Evolutionary conservation across 1,284 basidiomycete genomes (phyloP), one percentile per base, ranked within the genome.

Genomic region (Sporisorium exsertum): DNA sequence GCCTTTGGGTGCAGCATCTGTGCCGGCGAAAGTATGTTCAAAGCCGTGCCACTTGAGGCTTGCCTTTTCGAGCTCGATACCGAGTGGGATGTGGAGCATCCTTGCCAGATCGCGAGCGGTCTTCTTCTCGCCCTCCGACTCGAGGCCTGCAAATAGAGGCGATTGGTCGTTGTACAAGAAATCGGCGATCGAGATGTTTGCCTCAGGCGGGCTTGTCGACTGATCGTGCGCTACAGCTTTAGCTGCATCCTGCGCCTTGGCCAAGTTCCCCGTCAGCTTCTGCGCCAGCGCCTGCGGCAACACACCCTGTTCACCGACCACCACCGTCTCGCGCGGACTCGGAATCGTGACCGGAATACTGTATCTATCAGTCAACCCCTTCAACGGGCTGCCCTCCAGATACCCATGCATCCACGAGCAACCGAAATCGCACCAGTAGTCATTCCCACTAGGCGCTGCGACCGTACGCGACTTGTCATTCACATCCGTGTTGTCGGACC

Each of bases 71-170:
- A 86, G 84, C 64, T 84, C 84, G 50, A 87, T 81, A 2, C 88
- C 88, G 0, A 88, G 81, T 0, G 87, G 87, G 18, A 88, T 85
- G 63, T 89, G 87, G 33, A 87, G 82, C 46, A 86, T 85, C 33
- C 88, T 79, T 0, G 88, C 87, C 33, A 88, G 76, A 8, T 80
- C 83, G 16, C 77, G 60, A 0, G 85, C 86, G 0, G 84, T 76
- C 16, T 70, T 47, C 45, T 88, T 88, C 89, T 97, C 95, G 89
- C 95, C 94, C 27, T 72, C 70, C 3, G 45, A 69, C 47, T 58
- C 59, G 46, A 79, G 70, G 22, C 69, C 67, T 6, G 27, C 61
- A 46, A 70, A 81, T 18, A 81, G 70, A 2, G 82, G 66, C 29
- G 87, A 87, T 5, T 59, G 46, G 24, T 80, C n/a, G n/a, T 64